These are phyloP conservation scores for Planoprotostelium fungivorum DNA, from an alignment of 78 protist species.

Conservation along the genomic window DNA sequence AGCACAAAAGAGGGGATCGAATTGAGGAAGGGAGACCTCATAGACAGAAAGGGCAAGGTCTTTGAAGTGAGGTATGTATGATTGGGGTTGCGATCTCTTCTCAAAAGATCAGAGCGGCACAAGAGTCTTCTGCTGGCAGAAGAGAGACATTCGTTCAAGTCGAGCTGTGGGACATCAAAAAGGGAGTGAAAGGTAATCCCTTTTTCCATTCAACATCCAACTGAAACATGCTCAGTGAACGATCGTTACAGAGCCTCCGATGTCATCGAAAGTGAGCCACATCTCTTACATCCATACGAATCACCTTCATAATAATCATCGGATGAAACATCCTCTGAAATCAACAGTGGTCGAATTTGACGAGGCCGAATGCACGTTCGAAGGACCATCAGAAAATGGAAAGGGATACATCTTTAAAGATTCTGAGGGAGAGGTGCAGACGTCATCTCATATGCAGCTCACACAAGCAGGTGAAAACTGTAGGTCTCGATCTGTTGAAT, in stretches of 20 bases:
- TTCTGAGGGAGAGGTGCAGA: neutral
- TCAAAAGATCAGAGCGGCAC: neutral
- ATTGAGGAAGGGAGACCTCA: neutral
- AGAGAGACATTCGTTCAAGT: neutral
- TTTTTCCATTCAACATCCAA: too few species aligned
- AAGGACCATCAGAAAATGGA: neutral
- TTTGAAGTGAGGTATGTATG: neutral
- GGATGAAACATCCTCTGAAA: neutral
- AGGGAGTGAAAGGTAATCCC: neutral
- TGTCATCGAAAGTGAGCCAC: neutral
- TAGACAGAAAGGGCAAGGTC: neutral
- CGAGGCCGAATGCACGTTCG: neutral
- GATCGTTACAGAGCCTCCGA: neutral
- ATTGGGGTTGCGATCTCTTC: neutral
- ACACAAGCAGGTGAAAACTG: too few species aligned
- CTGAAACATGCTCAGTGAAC: too few species aligned
- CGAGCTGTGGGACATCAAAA: neutral
- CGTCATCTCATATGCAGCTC: too few species aligned
- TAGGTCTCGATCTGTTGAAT: too few species aligned
- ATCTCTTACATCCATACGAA: too few species aligned
- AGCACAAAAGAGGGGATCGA: neutral
- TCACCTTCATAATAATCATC: too few species aligned
- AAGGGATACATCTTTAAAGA: neutral
- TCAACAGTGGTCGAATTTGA: neutral
- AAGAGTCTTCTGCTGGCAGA: neutral